Percentiles rank a stretch among this genome's conserved stretches.
Conservation (phyloP, 805 yeast species). For the Ogataea haglerorum region DNA sequence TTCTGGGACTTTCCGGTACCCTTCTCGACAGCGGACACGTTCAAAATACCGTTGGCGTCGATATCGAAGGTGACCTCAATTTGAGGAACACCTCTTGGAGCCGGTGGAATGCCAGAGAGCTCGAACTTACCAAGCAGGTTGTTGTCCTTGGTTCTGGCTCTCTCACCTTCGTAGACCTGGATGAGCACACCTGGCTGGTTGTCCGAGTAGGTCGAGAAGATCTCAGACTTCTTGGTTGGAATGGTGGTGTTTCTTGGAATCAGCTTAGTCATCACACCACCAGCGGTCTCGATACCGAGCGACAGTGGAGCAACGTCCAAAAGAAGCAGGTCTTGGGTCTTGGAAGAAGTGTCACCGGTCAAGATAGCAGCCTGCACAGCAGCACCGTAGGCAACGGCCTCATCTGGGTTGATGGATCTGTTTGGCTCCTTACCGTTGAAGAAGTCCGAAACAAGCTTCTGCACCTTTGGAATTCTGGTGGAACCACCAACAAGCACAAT, state of each 20-base stretch:
- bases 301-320: conserved; percentile 14
- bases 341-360: conserved; percentile 13
- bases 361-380: conserved; percentile 97
- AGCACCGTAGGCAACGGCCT: conserved; percentile 99
- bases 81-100: conserved; percentile 15
- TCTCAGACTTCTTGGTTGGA: conserved; percentile 14
- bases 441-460: conserved; percentile 92
- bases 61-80: conserved; percentile 14
- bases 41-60: conserved; percentile 13
- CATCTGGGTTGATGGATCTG: conserved; percentile 97
- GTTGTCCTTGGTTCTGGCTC: conserved; percentile 14
- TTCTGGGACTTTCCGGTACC: conserved; percentile 13
- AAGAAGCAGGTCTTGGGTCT: conserved; percentile 11
- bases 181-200: conserved; percentile 13
- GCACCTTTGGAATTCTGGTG: conserved; percentile 96
- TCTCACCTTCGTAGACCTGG: conserved; percentile 12
- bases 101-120: conserved; percentile 14
- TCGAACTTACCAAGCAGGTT: conserved; percentile 15
- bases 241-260: conserved; percentile 13
- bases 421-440: conserved; percentile 97
- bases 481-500: conserved; percentile 97
- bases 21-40: conserved; percentile 13
- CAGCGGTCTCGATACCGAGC: conserved; percentile 14
- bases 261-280: conserved; percentile 14
- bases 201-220: conserved; percentile 12